Evolutionary conservation across 2,329 filamentous ascomycete genomes (phyloP).

Genomic region (Colletotrichum sp.): DNA sequence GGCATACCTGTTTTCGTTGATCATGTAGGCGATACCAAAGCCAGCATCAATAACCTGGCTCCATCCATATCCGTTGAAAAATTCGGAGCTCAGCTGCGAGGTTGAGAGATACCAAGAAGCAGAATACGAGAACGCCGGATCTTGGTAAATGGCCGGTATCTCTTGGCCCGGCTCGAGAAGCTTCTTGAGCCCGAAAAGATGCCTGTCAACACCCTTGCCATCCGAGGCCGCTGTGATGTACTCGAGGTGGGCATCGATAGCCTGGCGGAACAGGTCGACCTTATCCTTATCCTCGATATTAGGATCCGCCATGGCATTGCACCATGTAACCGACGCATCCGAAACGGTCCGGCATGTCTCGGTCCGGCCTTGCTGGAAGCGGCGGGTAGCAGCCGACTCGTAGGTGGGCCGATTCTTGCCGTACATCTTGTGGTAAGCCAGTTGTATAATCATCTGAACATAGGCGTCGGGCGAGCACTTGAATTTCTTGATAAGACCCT

Average conservation of each 20-base stretch:
- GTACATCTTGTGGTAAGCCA: conserved; percentile 99
- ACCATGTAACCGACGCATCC: conserved; percentile 91
- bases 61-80: conserved; percentile 99
- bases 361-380: conserved; percentile 95
- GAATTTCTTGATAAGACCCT: conserved; percentile 99
- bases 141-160: conserved; percentile 81
- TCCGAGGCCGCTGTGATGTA: conserved; percentile 91
- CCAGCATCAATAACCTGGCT: conserved; percentile 95
- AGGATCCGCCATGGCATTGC: conserved; percentile 81
- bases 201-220: conserved; percentile 92
- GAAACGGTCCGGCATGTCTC: conserved; percentile 94
- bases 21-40: conserved; percentile 99
- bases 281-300: conserved; percentile 67
- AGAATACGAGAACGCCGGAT: conserved; percentile 85
- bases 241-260: conserved; percentile 81
- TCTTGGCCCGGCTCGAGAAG: conserved; percentile 81
- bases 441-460: conserved; percentile 97
- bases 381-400: conserved; percentile 92
- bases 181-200: conserved; percentile 97
- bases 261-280: conserved; percentile 79
- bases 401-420: conserved; percentile 97
- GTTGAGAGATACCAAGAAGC: conserved; percentile 88
- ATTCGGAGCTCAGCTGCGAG: conserved; percentile 91
- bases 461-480: conserved; percentile 97
- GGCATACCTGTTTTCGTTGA: conserved; percentile 91